A percentile compares a stretch with the other conserved stretches of the same genome.
phyloP scores from a whole-genome alignment of 345 rosid genomes.

The Turnera subulata region DNA sequence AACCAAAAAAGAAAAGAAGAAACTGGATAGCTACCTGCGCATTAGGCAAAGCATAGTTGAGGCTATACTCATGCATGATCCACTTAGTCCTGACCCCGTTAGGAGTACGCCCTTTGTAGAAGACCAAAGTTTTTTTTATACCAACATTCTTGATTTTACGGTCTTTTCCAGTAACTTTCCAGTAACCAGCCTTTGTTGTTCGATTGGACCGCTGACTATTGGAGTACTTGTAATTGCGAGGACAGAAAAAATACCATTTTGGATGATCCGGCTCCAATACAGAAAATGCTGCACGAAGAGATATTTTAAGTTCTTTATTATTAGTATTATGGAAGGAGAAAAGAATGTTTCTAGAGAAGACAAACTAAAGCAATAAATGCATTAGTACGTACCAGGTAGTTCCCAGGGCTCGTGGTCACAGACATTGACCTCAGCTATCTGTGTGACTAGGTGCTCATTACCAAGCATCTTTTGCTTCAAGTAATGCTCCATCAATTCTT shows the following conservation, averaged over 20 bases:
- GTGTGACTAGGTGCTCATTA: not conserved
- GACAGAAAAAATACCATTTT: conserved; percentile 4
- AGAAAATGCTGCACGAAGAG: conserved; percentile 12
- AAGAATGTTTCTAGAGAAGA: not conserved
- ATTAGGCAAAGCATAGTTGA: not conserved
- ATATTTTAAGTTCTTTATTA: not conserved
- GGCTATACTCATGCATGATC: conserved; percentile 10
- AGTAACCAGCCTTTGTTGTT: not conserved
- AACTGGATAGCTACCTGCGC: not conserved
- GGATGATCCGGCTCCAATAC: conserved; percentile 17
- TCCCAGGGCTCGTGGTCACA: conserved; percentile 47
- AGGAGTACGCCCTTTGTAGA: not conserved
- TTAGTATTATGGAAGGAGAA: not conserved
- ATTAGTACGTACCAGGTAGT: conserved; percentile 30
- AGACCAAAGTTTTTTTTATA: not conserved
- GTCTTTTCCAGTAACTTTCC: conserved; percentile 1
- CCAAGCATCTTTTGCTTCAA: conserved; percentile 31
- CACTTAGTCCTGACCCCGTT: conserved; percentile 3
- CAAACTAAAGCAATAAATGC: not conserved
- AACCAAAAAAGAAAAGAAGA: not conserved
- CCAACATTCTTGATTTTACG: not conserved
- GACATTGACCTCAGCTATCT: conserved; percentile 36
- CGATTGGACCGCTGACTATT: not conserved
- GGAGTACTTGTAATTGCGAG: not conserved
- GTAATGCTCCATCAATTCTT: conserved; percentile 32